Conservation (phyloP, 371 early-diverging fungal species). For the Mortierella sp. region DNA sequence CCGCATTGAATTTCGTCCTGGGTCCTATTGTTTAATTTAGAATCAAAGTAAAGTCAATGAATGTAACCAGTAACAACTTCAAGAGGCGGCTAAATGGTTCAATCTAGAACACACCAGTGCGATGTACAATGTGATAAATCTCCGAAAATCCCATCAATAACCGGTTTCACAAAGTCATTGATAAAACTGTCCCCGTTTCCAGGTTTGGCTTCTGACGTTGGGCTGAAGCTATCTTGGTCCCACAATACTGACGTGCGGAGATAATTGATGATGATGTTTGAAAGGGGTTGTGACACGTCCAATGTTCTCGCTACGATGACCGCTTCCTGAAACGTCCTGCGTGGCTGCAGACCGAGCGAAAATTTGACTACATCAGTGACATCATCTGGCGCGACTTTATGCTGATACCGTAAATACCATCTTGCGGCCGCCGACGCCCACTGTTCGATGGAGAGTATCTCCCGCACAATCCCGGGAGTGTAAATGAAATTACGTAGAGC, state of each 20-base stretch:
- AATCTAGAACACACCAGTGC: constrained; percentile 21
- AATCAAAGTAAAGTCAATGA: too few species aligned
- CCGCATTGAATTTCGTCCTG: constrained; percentile 25
- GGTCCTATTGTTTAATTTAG: constrained; percentile 1
- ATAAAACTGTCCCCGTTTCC: constrained; percentile 21
- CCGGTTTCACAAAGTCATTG: constrained; percentile 30
- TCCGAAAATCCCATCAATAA: constrained; percentile 36
- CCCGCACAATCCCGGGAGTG: constrained; percentile 19
- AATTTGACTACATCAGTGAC: background rate
- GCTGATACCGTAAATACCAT: background rate
- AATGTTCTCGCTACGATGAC: background rate
- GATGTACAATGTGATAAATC: constrained; percentile 19
- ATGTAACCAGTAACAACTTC: too few species aligned
- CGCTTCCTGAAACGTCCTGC: background rate
- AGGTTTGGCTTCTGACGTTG: background rate
- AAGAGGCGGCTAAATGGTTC: too few species aligned
- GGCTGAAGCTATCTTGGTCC: background rate
- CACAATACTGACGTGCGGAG: background rate
- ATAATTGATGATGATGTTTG: background rate
- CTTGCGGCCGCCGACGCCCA: background rate
- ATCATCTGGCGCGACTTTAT: background rate
- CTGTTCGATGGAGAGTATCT: constrained; percentile 19
- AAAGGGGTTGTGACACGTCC: constrained; percentile 3
- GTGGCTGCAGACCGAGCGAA: background rate
- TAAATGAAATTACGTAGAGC: constrained; percentile 30